Base-by-base conservation (phyloP, 2,329 filamentous ascomycete species). In the Botryotinia narcissicola region DNA sequence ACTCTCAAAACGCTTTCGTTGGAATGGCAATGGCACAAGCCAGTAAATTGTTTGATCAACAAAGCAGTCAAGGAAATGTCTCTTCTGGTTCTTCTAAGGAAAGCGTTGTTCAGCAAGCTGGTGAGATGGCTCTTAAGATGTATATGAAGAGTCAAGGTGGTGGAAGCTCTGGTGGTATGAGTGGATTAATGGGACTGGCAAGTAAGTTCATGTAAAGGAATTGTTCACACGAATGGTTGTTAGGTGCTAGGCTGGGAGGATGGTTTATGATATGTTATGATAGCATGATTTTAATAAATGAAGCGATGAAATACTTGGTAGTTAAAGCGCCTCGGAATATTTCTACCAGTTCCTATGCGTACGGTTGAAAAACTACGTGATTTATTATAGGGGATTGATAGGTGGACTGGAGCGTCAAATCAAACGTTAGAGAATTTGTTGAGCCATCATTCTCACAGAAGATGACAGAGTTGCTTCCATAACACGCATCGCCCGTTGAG, bases 11-110 rank as follows among this genome's bases (percentile, higher is more conserved):
- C 81, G 88, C 91, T 75, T 93, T 97, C 80, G 88, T 97, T 75
- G 93, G 92, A 7, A 85, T 97, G 81, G 95, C 95, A 61, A 95
- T 98, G 93, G 90, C 88, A 14, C 92, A 98, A 85, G 95, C 94
- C 48, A 91, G 91, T 80, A 94, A 89, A 86, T 84, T 91, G 32
- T 91, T 91, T 78, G 89, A 91, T 76, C 83, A 85, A 80, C 88
- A 90, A 81, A 81, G 84, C 44, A 83, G 85, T 16, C 82, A 86
- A 76, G 88, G 88, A 77, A 86, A 87, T 77, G 84, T 89, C 32
- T 81, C 84, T 4, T 82, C 86, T 37, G 86, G 87, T 40, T 88
- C 91, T 8, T 92, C 89, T 83, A 97, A 97, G 88, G 90, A 97
- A 83, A 90, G 90, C 66, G 93, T 90, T 68, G 85, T 98, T 64